Percentiles rank a stretch among this genome's conserved stretches.
These are phyloP conservation scores for Hirsutella rhossiliensis DNA, from an alignment of 2,329 filamentous ascomycete species.

Conservation along the genomic window DNA sequence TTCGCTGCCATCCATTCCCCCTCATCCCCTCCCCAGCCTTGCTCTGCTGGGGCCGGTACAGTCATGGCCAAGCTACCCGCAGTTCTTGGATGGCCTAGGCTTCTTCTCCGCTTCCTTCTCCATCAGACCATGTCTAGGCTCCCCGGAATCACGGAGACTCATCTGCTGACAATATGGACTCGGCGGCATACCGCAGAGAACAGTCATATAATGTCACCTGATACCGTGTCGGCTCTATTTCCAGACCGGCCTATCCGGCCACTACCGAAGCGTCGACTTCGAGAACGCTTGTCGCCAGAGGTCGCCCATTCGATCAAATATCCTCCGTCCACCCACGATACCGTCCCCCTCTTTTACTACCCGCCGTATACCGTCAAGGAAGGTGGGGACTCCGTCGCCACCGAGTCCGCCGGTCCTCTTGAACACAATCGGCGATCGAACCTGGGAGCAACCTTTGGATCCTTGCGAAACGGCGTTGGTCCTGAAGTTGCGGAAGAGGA, in stretches of 20 bases:
- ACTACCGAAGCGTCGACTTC: conserved; percentile 76
- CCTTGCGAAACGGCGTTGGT: conserved; percentile 25
- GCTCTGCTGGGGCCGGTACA: not conserved
- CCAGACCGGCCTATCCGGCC: conserved; percentile 89
- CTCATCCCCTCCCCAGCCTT: too few relatives aligned
- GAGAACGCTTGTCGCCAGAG: conserved; percentile 77
- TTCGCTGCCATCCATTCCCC: not conserved
- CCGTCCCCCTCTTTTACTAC: conserved; percentile 58
- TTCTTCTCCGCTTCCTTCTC: conserved; percentile 1
- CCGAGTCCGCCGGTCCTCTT: conserved; percentile 9
- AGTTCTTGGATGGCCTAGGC: conserved; percentile 1
- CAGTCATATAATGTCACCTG: conserved; percentile 49
- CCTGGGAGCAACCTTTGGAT: conserved; percentile 11
- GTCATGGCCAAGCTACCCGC: not conserved
- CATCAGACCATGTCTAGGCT: conserved; percentile 6
- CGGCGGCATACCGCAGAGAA: conserved; percentile 22
- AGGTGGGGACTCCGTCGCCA: conserved; percentile 17
- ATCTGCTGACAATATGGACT: conserved; percentile 15
- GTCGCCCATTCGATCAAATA: conserved; percentile 73
- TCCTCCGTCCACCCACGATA: conserved; percentile 60
- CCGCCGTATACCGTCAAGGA: conserved; percentile 43
- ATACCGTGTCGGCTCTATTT: conserved; percentile 70
- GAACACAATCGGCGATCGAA: conserved; percentile 13
- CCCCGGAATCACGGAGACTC: conserved; percentile 7
- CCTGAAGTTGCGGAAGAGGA: conserved; percentile 53